Evolutionary conservation across 345 rosid species (phyloP).

Genomic region (Lepidium didymum): DNA sequence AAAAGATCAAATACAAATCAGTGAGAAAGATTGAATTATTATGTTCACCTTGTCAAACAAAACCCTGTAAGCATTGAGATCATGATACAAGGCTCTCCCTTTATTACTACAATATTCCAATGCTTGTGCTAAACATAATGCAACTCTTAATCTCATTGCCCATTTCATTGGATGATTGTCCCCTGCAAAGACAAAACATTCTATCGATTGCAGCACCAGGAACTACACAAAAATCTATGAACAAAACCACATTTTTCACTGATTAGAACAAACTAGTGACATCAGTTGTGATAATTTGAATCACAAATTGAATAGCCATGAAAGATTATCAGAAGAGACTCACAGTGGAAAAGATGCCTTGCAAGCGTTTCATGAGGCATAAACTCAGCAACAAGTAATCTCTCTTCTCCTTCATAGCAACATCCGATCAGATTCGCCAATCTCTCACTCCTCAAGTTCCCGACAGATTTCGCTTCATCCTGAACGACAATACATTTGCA

Average conservation of each 20-base stretch:
- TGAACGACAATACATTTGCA: conserved; percentile 12
- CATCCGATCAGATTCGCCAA: conserved; percentile 87
- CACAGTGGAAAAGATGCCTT: conserved; percentile 94
- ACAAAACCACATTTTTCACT: background rate
- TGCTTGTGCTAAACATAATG: conserved; percentile 82
- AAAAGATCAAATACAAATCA: background rate
- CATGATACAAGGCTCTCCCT: conserved; percentile 93
- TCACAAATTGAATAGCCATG: background rate
- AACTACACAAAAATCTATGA: background rate
- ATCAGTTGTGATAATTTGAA: background rate
- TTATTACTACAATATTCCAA: conserved; percentile 77
- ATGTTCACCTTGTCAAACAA: conserved; percentile 72
- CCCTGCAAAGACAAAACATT: conserved; percentile 41
- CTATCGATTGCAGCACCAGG: background rate
- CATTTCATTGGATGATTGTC: conserved; percentile 97
- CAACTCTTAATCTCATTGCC: conserved; percentile 96
- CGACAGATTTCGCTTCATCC: conserved; percentile 94
- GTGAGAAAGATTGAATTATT: background rate
- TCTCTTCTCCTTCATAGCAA: conserved; percentile 84
- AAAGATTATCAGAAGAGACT: conserved; percentile 3
- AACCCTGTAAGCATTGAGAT: conserved; percentile 90
- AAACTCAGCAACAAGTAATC: conserved; percentile 86
- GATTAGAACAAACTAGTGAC: background rate
- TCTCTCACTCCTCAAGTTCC: conserved; percentile 77
- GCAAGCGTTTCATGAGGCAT: conserved; percentile 93